A percentile compares a stretch with the other conserved stretches of the same genome.
Evolutionary conservation across 1,139 yeast genomes (phyloP).

Genomic region (Cylindricascospora bacillispora): DNA sequence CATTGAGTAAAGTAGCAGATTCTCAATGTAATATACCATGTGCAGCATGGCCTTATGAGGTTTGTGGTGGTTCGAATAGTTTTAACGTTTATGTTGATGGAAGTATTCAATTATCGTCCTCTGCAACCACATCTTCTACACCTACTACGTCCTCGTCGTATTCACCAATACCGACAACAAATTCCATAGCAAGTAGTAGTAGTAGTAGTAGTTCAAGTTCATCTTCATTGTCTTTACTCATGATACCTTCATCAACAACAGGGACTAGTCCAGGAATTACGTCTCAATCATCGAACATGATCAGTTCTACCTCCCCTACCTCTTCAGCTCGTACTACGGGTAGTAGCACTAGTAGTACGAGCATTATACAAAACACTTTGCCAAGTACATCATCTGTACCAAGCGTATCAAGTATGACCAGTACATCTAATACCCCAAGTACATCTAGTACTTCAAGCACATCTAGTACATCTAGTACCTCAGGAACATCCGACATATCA

Average conservation of each 20-base stretch:
- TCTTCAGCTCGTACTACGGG: neutral
- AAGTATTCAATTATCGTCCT: neutral
- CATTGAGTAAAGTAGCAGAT: conserved; percentile 7
- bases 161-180: conserved; percentile 4
- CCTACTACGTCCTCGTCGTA: conserved; percentile 4
- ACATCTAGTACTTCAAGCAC: too few relatives aligned
- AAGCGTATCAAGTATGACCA: too few relatives aligned
- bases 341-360: neutral
- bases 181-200: conserved; percentile 8
- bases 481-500: too few relatives aligned
- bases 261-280: conserved; percentile 3
- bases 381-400: too few relatives aligned
- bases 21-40: conserved; percentile 40
- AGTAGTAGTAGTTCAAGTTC: conserved; percentile 4
- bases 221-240: conserved; percentile 3
- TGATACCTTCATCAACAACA: conserved; percentile 4
- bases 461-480: too few relatives aligned
- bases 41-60: conserved; percentile 42
- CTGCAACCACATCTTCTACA: neutral
- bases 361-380: neutral
- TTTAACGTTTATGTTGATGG: conserved; percentile 34
- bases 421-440: too few relatives aligned
- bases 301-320: conserved; percentile 1
- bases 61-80: conserved; percentile 50
- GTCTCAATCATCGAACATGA: conserved; percentile 3